Base-by-base conservation (phyloP, 2,329 filamentous ascomycete species). In the Simplicillium sp. region DNA sequence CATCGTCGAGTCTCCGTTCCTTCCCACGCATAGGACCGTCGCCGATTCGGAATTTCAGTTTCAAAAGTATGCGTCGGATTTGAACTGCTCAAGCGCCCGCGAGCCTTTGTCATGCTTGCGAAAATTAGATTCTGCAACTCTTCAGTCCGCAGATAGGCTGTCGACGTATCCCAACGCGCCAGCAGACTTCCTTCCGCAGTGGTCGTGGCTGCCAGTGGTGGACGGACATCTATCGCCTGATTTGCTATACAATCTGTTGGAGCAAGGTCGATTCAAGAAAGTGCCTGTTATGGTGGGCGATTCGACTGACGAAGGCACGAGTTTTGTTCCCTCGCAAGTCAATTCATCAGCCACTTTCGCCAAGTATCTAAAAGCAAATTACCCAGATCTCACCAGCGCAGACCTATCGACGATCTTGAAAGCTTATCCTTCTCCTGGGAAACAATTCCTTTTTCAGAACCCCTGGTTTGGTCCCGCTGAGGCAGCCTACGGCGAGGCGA, bases 201-300 rank as follows among this genome's bases (percentile, higher is more conserved):
- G 68, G 54, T 71, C 71, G 59, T 80, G 71, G 59, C 62, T 67
- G 7, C 73, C 75, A 0, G 65, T 70, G 1, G 54, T 80, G 3
- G 77, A 82, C 46, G 64, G 66, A 2, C 63, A 67, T n/a, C 54
- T 80, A 12, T 58, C 78, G 3, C 56, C 52, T 0, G 69, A 75
- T 42, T 59, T 66, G 13, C 68, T 73, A 0, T 77, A 78, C 45
- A 61, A 55, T 2, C 50, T 65, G 1, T 75, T 73, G 38, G 51
- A 54, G 2, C 37, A 67, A 13, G 74, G 72, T 0, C 66, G 64
- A 7, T 75, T 77, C 54, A 55, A 77, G 44, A 64, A 64, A 18
- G 65, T 80, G 0, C 77, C 77, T 0, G 58, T 68, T 1, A 68
- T 80, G 14, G 69, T 57, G 34, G 62, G 64, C 8, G 60, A 64